Conservation (phyloP, 148 eudicot genomes). For the Euryodendron excelsum region DNA sequence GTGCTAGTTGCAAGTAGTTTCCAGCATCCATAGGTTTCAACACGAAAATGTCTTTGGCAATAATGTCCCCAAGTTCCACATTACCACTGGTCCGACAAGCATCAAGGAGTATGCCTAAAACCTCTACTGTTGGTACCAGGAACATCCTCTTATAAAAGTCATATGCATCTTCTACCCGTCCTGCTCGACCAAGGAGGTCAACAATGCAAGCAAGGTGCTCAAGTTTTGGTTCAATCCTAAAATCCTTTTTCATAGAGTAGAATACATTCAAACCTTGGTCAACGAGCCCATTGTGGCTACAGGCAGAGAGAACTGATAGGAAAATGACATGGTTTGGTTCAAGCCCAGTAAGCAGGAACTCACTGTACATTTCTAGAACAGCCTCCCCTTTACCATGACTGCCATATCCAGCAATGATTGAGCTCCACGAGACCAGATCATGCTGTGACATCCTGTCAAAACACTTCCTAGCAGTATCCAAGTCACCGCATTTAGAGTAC, state of each 20-base stretch:
- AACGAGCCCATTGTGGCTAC: conserved; percentile 82
- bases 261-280: conserved; percentile 60
- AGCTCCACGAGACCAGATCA: conserved; percentile 77
- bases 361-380: conserved; percentile 55
- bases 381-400: conserved; percentile 73
- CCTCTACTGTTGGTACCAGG: conserved; percentile 52
- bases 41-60: conserved; percentile 49
- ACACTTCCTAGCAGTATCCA: conserved; percentile 55
- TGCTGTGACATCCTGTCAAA: conserved; percentile 59
- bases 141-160: conserved; percentile 52
- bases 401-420: conserved; percentile 81
- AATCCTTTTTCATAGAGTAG: conserved; percentile 60
- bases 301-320: conserved; percentile 63
- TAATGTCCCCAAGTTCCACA: conserved; percentile 48
- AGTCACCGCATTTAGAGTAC: conserved; percentile 89
- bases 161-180: conserved; percentile 71
- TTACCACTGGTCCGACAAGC: conserved; percentile 66
- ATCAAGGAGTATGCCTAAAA: conserved; percentile 80
- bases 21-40: conserved; percentile 56
- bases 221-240: conserved; percentile 49
- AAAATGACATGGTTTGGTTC: conserved; percentile 65
- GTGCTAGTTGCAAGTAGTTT: conserved; percentile 74
- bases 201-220: conserved; percentile 82
- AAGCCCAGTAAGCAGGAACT: conserved; percentile 44
- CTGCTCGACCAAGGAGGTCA: conserved; percentile 87